Percentiles rank a stretch among this genome's conserved stretches.
Conservation (phyloP, 139 green algal species). For the Chlorella ohadii region DNA sequence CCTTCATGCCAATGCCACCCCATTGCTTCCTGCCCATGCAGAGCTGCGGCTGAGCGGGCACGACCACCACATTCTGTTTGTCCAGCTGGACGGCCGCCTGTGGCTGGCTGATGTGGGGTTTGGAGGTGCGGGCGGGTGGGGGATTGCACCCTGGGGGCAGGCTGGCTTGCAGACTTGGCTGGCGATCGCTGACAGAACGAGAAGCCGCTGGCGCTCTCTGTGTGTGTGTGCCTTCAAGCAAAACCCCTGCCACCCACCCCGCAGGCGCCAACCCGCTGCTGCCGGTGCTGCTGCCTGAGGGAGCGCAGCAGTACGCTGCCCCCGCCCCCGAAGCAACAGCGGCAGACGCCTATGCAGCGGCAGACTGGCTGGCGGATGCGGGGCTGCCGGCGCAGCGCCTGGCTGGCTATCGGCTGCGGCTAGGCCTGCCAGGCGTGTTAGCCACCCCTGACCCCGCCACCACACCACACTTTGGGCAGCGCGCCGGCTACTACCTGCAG, state of each 20-base stretch:
- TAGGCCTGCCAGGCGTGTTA: background rate
- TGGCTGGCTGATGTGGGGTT: constrained; percentile 21
- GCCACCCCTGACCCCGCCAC: background rate
- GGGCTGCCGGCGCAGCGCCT: background rate
- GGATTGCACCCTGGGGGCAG: too few relatives aligned
- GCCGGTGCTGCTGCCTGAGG: constrained; percentile 3
- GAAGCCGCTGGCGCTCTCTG: too few relatives aligned
- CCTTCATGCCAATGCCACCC: too few relatives aligned
- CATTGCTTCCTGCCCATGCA: background rate
- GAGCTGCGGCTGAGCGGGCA: constrained; percentile 2
- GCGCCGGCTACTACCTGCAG: constrained; percentile 11
- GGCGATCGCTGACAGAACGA: too few relatives aligned
- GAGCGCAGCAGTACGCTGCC: background rate
- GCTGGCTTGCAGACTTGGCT: too few relatives aligned
- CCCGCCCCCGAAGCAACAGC: background rate
- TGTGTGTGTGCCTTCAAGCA: too few relatives aligned
- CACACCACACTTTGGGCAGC: background rate
- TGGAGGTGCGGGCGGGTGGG: background rate
- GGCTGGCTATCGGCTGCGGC: constrained; percentile 10
- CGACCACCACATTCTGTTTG: constrained; percentile 23
- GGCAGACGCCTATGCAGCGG: background rate
- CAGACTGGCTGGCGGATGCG: background rate
- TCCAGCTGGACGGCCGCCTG: background rate
- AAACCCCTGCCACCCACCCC: too few relatives aligned
- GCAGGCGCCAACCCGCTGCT: background rate